Conservation (phyloP, 352 stramenopile species). For the Phytophthora palmivora region DNA sequence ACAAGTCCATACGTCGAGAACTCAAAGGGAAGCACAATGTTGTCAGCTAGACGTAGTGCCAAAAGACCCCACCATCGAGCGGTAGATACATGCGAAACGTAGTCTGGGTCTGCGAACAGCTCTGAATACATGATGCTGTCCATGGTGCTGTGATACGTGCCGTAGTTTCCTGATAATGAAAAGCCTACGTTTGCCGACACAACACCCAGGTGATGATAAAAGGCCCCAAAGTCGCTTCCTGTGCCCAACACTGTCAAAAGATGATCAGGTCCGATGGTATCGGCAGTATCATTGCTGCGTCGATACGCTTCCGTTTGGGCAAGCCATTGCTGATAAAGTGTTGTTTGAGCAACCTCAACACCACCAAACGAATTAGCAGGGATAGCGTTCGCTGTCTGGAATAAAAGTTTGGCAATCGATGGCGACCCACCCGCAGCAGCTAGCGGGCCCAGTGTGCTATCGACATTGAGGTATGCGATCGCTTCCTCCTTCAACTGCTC, state of each 20-base stretch:
- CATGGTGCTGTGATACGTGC: constrained; percentile 86
- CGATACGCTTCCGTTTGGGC: constrained; percentile 38
- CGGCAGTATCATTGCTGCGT: constrained; percentile 16
- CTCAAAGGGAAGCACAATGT: constrained; percentile 59
- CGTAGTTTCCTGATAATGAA: constrained; percentile 46
- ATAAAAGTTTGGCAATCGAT: constrained; percentile 68
- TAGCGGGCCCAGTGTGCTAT: constrained; percentile 65
- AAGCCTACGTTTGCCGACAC: constrained; percentile 77
- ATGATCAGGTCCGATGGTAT: constrained; percentile 49
- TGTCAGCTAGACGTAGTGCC: constrained; percentile 58
- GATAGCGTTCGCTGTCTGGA: constrained; percentile 60
- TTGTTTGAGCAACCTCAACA: constrained; percentile 25
- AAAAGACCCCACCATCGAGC: constrained; percentile 61
- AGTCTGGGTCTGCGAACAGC: constrained; percentile 57
- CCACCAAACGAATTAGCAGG: constrained; percentile 55
- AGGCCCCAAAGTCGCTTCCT: constrained; percentile 73
- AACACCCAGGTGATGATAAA: constrained; percentile 84
- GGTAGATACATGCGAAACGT: constrained; percentile 49
- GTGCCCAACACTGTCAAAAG: constrained; percentile 58
- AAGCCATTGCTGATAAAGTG: constrained; percentile 50
- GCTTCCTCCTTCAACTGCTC: constrained; percentile 57
- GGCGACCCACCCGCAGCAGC: constrained; percentile 65
- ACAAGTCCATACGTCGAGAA: constrained; percentile 60
- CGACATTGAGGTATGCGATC: constrained; percentile 89
- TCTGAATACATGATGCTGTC: constrained; percentile 83